Evolutionary conservation across 805 yeast species (phyloP).

Genomic region (Candida pseudofarinosa): DNA sequence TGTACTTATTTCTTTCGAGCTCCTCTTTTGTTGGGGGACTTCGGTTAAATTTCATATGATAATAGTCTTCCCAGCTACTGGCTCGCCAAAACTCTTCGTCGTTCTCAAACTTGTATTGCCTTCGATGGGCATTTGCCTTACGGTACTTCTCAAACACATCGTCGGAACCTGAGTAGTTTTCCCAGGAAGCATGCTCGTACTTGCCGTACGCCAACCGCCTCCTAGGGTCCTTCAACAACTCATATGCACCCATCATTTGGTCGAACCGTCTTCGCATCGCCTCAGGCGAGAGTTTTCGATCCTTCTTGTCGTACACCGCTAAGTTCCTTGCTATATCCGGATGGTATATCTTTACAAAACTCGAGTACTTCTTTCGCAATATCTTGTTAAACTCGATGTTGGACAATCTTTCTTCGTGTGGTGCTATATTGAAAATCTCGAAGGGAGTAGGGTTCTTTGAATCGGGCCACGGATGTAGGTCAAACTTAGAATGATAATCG

Average conservation of each 20-base stretch:
- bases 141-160: constrained; percentile 30
- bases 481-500: constrained; percentile 20
- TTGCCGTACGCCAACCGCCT: constrained; percentile 27
- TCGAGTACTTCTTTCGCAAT: constrained; percentile 27
- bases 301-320: constrained; percentile 21
- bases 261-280: constrained; percentile 31
- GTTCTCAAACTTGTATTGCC: constrained; percentile 23
- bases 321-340: constrained; percentile 55
- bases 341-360: constrained; percentile 68
- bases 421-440: constrained; percentile 47
- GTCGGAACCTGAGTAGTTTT: constrained; percentile 7
- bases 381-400: constrained; percentile 51
- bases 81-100: constrained; percentile 55
- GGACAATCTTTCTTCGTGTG: constrained; percentile 35
- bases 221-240: constrained; percentile 50
- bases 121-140: constrained; percentile 36
- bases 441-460: constrained; percentile 60
- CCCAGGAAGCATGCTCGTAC: constrained; percentile 26
- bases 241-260: constrained; percentile 34
- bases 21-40: constrained; percentile 39
- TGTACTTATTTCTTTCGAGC: constrained; percentile 40
- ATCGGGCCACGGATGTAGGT: constrained; percentile 55
- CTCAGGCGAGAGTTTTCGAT: constrained; percentile 25
- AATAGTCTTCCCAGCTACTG: constrained; percentile 62
- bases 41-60: constrained; percentile 37